Base-by-base conservation (phyloP, 2,329 filamentous ascomycete genomes). In the Aspergillus texensis region DNA sequence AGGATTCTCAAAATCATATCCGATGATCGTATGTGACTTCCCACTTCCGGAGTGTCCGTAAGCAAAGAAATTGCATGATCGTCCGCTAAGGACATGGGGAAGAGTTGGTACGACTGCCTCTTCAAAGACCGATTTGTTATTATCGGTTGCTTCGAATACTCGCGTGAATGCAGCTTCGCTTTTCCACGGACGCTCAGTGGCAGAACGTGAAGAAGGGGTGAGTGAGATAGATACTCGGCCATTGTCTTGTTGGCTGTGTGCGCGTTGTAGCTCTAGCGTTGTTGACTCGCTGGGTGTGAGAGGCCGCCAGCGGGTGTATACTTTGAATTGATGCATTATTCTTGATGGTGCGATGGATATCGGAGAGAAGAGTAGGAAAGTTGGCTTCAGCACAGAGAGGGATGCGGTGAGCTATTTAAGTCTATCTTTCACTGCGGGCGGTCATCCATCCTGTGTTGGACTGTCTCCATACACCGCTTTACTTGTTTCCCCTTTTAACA, bases 31-130 rank as follows among this genome's bases (percentile, higher is more conserved):
- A 62, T 80, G 78, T 1, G 78, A 76, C 63, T 80, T 81, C 0
- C 78, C 79, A 59, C 78, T 80, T 21, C 77, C 77, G 2, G 79
- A 79, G 66, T 81, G 78, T 3, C 79, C 79, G 60, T 82, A 81
- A 11, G 79, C 80, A 62, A 81, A 80, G 68, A 80, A 77, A 57
- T 76, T 82, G 71, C 79, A 80, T 14, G 67, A 77, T 16, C 68
- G 69, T 4, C 79, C 79, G 12, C 68, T 57, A 32, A 81, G 58
- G 11, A 82, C 72, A 12, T 66, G 57, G 1, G 76, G 72, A 0
- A 81, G 58, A 0, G 70, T 70, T 4, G 79, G 77, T 16, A 71
- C 69, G 4, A 82, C 75, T 3, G 78, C 65, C 0, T 60, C 57
- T 21, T 72, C 64, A 50, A 75, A 78, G 2, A 80, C 68, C 3